phyloP scores from a whole-genome alignment of 805 yeast species.

The Blastobotrys americana region DNA sequence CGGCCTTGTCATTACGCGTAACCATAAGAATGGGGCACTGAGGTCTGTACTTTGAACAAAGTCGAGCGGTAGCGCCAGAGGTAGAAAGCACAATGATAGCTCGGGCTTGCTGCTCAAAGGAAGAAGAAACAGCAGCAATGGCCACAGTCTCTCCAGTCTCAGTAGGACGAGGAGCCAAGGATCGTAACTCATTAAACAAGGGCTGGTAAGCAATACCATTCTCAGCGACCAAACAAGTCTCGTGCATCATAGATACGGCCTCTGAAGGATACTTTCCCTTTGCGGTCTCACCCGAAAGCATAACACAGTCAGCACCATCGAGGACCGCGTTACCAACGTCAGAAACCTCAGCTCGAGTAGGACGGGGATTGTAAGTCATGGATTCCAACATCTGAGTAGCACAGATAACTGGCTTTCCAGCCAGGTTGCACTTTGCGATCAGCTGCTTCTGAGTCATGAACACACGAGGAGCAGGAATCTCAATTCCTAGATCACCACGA shows the following conservation, averaged over 20 bases:
- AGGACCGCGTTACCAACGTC: constrained; percentile 99
- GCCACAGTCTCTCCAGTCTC: constrained; percentile 95
- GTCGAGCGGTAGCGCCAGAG: constrained; percentile 91
- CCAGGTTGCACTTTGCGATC: constrained; percentile 98
- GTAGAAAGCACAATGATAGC: constrained; percentile 96
- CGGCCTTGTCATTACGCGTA: constrained; percentile 88
- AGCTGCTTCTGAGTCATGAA: constrained; percentile 97
- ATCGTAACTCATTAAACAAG: constrained; percentile 80
- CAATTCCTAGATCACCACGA: constrained; percentile 99
- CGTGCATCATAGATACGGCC: constrained; percentile 98
- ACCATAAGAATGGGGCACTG: constrained; percentile 96
- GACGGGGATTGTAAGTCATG: constrained; percentile 99
- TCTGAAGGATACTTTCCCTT: constrained; percentile 98
- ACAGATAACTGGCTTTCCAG: constrained; percentile 99
- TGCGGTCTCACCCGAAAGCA: constrained; percentile 99
- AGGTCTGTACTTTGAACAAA: constrained; percentile 96
- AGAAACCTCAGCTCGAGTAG: constrained; percentile 99
- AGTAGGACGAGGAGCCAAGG: constrained; percentile 79
- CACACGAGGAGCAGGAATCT: constrained; percentile 98
- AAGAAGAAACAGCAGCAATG: constrained; percentile 92
- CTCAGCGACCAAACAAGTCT: constrained; percentile 93
- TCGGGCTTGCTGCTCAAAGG: constrained; percentile 92
- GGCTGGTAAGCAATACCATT: constrained; percentile 85
- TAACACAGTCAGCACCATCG: constrained; percentile 99
- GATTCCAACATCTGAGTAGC: constrained; percentile 99